A percentile compares a stretch with the other conserved stretches of the same genome.
Evolutionary conservation across 352 stramenopile genomes (phyloP).

Genomic region (Sclerospora graminicola): DNA sequence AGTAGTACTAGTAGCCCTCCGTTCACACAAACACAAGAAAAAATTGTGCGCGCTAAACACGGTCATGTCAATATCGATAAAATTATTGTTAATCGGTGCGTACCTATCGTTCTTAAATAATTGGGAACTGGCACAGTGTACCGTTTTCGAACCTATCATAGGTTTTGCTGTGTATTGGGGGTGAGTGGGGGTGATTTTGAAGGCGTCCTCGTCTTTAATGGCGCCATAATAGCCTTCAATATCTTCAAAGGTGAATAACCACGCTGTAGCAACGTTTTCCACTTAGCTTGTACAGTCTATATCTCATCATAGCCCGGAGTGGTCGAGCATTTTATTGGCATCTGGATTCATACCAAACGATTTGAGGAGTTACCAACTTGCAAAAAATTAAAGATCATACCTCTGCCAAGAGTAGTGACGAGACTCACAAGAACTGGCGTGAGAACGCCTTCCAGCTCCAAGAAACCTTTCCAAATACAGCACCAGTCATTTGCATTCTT

Average conservation of each 20-base stretch:
- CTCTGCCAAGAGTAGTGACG: conserved; percentile 79
- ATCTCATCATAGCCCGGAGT: conserved; percentile 91
- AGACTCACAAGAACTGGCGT: conserved; percentile 98
- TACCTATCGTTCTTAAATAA: no score
- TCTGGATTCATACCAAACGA: conserved; percentile 20
- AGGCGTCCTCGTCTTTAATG: no score
- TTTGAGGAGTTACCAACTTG: no score
- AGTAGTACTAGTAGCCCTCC: no score
- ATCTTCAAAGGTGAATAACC: conserved; percentile 63
- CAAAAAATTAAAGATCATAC: conserved; percentile 13
- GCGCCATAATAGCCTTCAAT: conserved; percentile 49
- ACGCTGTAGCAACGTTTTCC: conserved; percentile 88
- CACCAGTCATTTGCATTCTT: conserved; percentile 98
- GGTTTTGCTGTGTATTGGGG: no score
- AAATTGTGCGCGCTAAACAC: no score
- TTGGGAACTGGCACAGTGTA: no score
- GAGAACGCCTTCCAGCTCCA: conserved; percentile 98
- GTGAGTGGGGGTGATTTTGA: no score
- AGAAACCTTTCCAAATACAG: conserved; percentile 99
- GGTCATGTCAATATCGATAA: no score
- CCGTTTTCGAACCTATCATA: no score
- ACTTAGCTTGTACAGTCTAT: conserved; percentile 62
- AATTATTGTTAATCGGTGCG: no score
- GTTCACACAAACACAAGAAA: no score
- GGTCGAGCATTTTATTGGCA: conserved; percentile 97